Conservation (phyloP, 352 stramenopile genomes). For the Phytopythium boreale region DNA sequence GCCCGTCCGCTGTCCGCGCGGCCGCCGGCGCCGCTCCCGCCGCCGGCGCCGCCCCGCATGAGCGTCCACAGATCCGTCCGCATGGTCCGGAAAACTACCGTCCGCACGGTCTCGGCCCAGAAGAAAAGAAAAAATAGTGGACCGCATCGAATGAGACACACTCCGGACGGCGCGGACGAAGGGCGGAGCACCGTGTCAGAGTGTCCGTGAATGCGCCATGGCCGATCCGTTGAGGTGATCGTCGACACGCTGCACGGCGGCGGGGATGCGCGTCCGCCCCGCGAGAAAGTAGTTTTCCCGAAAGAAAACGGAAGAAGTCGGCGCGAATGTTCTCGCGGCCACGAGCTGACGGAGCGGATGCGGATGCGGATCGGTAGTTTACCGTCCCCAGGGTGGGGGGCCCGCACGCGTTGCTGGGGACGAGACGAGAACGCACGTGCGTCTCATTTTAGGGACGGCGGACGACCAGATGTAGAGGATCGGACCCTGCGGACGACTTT, state of each 20-base stretch:
- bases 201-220: not conserved
- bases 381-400: not conserved
- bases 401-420: no score
- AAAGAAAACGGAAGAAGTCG: not conserved
- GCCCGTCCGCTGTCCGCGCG: not conserved
- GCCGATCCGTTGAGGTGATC: constrained; percentile 1
- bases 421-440: not conserved
- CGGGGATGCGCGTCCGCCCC: not conserved
- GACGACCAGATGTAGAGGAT: not conserved
- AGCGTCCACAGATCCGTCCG: constrained; percentile 9
- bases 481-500: not conserved
- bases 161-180: not conserved
- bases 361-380: not conserved
- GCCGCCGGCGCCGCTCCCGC: not conserved
- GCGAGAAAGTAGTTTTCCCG: not conserved
- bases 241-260: not conserved
- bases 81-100: constrained; percentile 6
- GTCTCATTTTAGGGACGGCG: not conserved
- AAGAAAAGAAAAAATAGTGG: not conserved
- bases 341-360: not conserved
- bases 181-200: not conserved
- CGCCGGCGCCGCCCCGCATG: constrained; percentile 2
- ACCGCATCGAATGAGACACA: not conserved
- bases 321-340: constrained; percentile 6
- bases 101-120: not conserved